A percentile compares a stretch with the other conserved stretches of the same genome.
Conservation (phyloP, 2,329 filamentous ascomycete species). For the Aplosporella prunicola region DNA sequence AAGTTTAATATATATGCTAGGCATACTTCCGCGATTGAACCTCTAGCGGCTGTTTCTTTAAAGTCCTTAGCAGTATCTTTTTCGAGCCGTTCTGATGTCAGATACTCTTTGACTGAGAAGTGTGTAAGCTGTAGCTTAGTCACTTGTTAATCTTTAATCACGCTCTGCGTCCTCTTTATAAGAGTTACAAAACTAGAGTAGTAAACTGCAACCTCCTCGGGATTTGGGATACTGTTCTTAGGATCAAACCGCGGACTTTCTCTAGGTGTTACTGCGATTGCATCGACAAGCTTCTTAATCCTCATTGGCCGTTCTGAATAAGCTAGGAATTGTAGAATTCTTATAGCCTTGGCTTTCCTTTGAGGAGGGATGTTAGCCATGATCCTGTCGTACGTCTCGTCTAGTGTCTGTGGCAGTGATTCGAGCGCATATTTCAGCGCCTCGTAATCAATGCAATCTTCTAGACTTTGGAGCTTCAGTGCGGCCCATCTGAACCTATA, state of each 20-base stretch:
- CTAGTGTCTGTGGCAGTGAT: constrained; percentile 18
- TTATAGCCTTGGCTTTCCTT: constrained; percentile 13
- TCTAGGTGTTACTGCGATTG: constrained; percentile 19
- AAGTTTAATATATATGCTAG: constrained; percentile 22
- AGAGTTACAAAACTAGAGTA: constrained; percentile 15
- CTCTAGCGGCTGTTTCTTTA: constrained; percentile 15
- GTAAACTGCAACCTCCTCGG: constrained; percentile 24
- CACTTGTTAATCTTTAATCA: not conserved
- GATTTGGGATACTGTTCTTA: constrained; percentile 26
- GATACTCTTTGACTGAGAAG: constrained; percentile 29
- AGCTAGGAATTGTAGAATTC: constrained; percentile 20
- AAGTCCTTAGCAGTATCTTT: constrained; percentile 17
- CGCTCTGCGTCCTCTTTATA: too few species aligned
- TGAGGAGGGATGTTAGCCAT: constrained; percentile 21
- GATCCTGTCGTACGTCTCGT: constrained; percentile 23
- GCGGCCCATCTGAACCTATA: constrained; percentile 21
- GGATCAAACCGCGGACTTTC: constrained; percentile 22
- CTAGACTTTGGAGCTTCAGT: constrained; percentile 19
- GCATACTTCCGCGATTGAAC: constrained; percentile 16
- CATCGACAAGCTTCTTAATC: constrained; percentile 19
- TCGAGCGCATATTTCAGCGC: constrained; percentile 16
- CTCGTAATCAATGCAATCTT: constrained; percentile 15
- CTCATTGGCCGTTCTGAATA: constrained; percentile 18
- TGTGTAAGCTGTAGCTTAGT: constrained; percentile 18
- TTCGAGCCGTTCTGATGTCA: constrained; percentile 20